Conservation (phyloP, 2,329 filamentous ascomycete genomes). For the Pseudogymnoascus sp. region DNA sequence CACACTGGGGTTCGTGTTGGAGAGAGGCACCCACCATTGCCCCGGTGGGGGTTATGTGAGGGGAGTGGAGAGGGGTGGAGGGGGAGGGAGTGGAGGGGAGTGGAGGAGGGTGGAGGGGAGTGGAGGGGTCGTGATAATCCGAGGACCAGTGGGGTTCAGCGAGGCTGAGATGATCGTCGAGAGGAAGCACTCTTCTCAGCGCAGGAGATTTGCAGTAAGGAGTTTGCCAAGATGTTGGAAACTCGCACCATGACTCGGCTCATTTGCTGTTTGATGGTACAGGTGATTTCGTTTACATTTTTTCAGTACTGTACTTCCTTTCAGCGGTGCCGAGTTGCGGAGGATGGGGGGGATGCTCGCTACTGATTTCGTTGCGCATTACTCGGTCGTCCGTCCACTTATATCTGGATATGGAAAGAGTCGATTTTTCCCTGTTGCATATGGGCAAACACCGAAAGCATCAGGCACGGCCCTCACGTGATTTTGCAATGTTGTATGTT, state of each 20-base stretch:
- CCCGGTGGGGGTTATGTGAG: not conserved
- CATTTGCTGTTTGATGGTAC: not conserved
- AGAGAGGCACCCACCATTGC: not conserved
- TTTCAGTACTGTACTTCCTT: not conserved
- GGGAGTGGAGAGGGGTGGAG: too few species aligned
- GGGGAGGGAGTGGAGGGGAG: too few species aligned
- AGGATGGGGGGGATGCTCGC: not conserved
- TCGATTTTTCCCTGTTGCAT: not conserved
- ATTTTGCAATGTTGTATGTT: not conserved
- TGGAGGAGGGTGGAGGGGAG: not conserved
- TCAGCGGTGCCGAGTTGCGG: not conserved
- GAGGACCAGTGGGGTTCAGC: not conserved
- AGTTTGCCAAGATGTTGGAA: not conserved
- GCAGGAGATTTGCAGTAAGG: not conserved
- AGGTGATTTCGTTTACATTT: not conserved
- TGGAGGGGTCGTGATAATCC: not conserved
- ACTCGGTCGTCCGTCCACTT: not conserved
- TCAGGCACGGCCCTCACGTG: not conserved
- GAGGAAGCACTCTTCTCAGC: not conserved
- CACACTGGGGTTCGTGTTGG: not conserved
- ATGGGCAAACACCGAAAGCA: not conserved
- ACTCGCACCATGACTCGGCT: slow-evolving; percentile 5
- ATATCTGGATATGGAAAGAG: not conserved
- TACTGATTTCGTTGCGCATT: not conserved
- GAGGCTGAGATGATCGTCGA: slow-evolving; percentile 6